phyloP scores from a whole-genome alignment of 805 yeast genomes.

The Lipomyces lipofer region DNA sequence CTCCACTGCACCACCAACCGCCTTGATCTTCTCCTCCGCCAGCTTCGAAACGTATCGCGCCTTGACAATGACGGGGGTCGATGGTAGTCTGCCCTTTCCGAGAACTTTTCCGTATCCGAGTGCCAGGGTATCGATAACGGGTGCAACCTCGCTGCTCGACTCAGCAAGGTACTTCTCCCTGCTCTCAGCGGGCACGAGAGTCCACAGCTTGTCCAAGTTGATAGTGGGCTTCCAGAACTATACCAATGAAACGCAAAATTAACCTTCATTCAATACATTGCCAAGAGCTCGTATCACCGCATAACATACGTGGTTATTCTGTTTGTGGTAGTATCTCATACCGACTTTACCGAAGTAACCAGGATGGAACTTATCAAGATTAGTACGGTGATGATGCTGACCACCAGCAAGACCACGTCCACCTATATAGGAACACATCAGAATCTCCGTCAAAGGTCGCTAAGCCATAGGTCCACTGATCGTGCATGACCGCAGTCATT shows the following conservation, averaged over 20 bases:
- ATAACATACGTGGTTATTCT: conserved; percentile 34
- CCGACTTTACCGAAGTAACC: conserved; percentile 99
- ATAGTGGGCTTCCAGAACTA: conserved; percentile 86
- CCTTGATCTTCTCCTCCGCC: conserved; percentile 99
- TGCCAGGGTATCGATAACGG: conserved; percentile 99
- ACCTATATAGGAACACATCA: conserved; percentile 44
- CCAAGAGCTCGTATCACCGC: too few relatives aligned
- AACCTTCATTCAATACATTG: not conserved
- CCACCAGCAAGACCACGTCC: conserved; percentile 99
- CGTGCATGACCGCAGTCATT: too few relatives aligned
- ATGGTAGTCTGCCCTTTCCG: conserved; percentile 98
- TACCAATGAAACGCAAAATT: too few relatives aligned
- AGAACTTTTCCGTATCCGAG: conserved; percentile 99
- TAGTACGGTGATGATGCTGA: conserved; percentile 99
- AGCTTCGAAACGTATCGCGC: conserved; percentile 99
- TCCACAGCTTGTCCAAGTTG: conserved; percentile 98
- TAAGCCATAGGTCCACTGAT: too few relatives aligned
- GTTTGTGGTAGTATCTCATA: conserved; percentile 68
- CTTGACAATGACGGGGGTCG: conserved; percentile 97
- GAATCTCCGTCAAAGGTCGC: not conserved
- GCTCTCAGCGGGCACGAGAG: conserved; percentile 89
- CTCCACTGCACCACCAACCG: conserved; percentile 99
- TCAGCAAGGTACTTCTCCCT: conserved; percentile 90
- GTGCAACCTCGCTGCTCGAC: conserved; percentile 86
- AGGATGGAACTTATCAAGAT: conserved; percentile 99